Conservation (phyloP, 2,329 filamentous ascomycete genomes). For the Stagonosporopsis vannaccii region DNA sequence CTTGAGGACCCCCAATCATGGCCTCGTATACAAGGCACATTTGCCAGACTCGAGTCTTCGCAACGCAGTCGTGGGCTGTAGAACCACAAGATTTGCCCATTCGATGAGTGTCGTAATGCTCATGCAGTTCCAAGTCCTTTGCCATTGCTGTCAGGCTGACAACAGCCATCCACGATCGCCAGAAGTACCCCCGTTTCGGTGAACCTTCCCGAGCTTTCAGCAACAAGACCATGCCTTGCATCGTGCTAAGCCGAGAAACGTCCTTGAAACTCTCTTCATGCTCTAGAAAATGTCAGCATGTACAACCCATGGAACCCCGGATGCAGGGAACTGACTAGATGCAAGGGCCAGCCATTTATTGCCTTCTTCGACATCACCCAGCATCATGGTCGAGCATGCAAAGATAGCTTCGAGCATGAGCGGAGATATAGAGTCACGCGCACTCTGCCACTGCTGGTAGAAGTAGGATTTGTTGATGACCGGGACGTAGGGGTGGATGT, state of each 20-base stretch:
- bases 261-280: conserved; percentile 96
- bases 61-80: conserved; percentile 75
- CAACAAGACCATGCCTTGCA: conserved; percentile 86
- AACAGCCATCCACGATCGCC: conserved; percentile 95
- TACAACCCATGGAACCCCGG: not conserved
- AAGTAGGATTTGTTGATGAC: conserved; percentile 84
- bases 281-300: conserved; percentile 59
- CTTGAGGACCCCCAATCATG: conserved; percentile 94
- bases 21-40: conserved; percentile 84
- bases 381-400: conserved; percentile 82
- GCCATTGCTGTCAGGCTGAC: conserved; percentile 93
- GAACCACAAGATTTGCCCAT: conserved; percentile 74
- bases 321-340: conserved; percentile 68
- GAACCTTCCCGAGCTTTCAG: conserved; percentile 91
- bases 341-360: conserved; percentile 93
- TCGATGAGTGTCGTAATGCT: conserved; percentile 82
- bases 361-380: conserved; percentile 82
- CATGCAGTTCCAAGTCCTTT: conserved; percentile 87
- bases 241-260: conserved; percentile 84
- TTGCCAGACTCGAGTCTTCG: conserved; percentile 90
- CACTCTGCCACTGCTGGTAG: conserved; percentile 87
- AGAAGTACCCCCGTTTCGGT: conserved; percentile 93
- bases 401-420: conserved; percentile 90
- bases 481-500: conserved; percentile 92
- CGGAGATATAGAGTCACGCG: conserved; percentile 85